Conservation (phyloP, 2,329 filamentous ascomycete genomes). For the Rhynchosporium graminicola region DNA sequence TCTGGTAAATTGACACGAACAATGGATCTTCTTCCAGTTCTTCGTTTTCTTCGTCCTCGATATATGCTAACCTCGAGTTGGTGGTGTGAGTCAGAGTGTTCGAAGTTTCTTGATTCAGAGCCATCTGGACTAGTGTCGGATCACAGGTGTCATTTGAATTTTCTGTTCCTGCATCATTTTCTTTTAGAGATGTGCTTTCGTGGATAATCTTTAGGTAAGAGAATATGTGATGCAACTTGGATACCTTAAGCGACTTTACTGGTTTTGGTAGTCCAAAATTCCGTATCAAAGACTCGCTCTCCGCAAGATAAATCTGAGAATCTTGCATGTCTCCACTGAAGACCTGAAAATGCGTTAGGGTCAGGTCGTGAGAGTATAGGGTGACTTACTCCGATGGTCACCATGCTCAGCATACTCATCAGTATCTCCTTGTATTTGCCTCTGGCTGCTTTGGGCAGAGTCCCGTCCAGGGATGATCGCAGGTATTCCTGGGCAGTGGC, state of each 20-base stretch:
- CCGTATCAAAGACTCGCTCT: conserved; percentile 24
- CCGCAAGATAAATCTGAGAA: conserved; percentile 20
- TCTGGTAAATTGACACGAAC: conserved; percentile 26
- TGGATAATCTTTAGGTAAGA: conserved; percentile 27
- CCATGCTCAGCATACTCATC: conserved; percentile 26
- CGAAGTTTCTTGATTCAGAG: conserved; percentile 1
- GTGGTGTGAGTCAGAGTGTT: conserved; percentile 1
- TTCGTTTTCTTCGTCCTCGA: conserved; percentile 19
- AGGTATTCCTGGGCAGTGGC: conserved; percentile 16
- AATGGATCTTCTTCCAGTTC: conserved; percentile 25
- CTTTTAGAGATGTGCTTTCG: conserved; percentile 22
- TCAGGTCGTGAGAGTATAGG: too few relatives aligned
- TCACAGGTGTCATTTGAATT: neutral
- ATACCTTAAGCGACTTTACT: conserved; percentile 25
- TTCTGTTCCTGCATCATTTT: neutral
- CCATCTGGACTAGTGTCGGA: neutral
- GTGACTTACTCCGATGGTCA: conserved; percentile 25
- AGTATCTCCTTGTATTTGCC: conserved; percentile 27
- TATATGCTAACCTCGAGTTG: conserved; percentile 18
- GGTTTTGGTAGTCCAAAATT: conserved; percentile 20
- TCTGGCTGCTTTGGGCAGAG: conserved; percentile 17
- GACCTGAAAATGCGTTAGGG: conserved; percentile 10
- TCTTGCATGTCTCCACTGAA: conserved; percentile 26
- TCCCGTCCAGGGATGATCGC: conserved; percentile 13
- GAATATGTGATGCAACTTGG: conserved; percentile 27